These are phyloP conservation scores for Arthroderma sp. DNA, from an alignment of 2,329 filamentous ascomycete species.

Conservation along the genomic window DNA sequence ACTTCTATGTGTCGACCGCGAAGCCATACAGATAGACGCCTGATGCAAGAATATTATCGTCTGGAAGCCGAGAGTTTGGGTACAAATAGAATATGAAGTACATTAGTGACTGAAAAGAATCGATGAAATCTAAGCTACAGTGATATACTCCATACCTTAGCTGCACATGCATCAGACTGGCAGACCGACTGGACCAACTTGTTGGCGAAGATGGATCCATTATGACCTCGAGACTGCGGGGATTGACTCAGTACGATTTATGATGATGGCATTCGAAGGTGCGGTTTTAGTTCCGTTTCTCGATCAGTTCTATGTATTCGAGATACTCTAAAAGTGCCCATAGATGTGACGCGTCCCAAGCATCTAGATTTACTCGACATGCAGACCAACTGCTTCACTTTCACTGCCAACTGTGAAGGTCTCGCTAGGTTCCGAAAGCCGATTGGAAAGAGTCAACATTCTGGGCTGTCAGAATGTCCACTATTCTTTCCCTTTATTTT, in stretches of 20 bases:
- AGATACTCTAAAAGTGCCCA: too few relatives aligned
- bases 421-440: background rate
- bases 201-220: constrained; percentile 23
- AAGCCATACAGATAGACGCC: constrained; percentile 21
- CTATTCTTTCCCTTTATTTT: background rate
- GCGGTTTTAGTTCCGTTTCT: background rate
- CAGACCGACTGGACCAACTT: constrained; percentile 26
- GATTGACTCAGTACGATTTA: constrained; percentile 18
- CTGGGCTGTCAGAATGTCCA: background rate
- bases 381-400: background rate
- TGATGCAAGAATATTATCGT: constrained; percentile 25
- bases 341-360: too few relatives aligned
- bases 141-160: constrained; percentile 29
- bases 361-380: too few relatives aligned
- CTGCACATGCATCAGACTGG: constrained; percentile 25
- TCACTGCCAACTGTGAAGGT: background rate
- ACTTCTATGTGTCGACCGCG: constrained; percentile 19
- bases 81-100: constrained; percentile 14
- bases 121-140: constrained; percentile 30
- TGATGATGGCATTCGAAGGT: background rate
- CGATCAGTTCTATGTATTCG: background rate
- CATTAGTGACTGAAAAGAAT: constrained; percentile 30
- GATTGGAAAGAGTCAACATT: background rate
- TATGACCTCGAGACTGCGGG: constrained; percentile 24
- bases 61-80: background rate